A percentile compares a stretch with the other conserved stretches of the same genome.
Conservation (phyloP, 768 basidiomycete species). For the Dictyophora rubrovolvata region DNA sequence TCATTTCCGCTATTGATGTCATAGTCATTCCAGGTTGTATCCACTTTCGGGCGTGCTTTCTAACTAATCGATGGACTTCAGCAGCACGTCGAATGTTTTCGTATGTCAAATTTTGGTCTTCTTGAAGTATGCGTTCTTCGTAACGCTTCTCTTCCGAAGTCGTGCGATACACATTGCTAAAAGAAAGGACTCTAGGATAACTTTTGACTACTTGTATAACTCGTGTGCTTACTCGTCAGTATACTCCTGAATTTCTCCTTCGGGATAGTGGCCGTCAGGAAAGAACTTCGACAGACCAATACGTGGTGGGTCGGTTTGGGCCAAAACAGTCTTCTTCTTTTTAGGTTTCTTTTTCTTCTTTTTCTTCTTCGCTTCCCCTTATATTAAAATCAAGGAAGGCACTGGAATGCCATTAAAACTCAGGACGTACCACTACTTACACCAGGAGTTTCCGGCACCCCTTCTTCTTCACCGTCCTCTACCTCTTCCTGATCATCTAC, state of each 20-base stretch:
- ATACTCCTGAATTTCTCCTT: constrained; percentile 87
- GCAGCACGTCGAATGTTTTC: constrained; percentile 82
- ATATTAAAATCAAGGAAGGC: neutral
- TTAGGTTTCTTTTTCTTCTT: constrained; percentile 95
- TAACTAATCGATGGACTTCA: constrained; percentile 93
- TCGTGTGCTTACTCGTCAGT: constrained; percentile 66
- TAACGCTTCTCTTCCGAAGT: constrained; percentile 88
- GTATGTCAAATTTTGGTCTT: constrained; percentile 81
- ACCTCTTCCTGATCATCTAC: constrained; percentile 20
- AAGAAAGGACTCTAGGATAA: neutral
- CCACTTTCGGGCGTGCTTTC: constrained; percentile 64
- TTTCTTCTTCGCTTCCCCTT: constrained; percentile 31
- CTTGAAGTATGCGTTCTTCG: constrained; percentile 63
- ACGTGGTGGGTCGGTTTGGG: constrained; percentile 88
- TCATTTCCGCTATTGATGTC: constrained; percentile 87
- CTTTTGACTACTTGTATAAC: neutral
- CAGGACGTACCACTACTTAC: constrained; percentile 7
- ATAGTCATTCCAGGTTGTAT: constrained; percentile 91
- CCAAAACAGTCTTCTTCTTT: constrained; percentile 62
- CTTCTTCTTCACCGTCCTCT: constrained; percentile 20
- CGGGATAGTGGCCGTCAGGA: constrained; percentile 77
- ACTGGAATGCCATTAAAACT: neutral
- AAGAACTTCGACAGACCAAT: constrained; percentile 84
- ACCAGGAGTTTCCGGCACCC: constrained; percentile 11
- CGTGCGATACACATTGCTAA: constrained; percentile 79